Evolutionary conservation across 106 monocot genomes (phyloP), one percentile per base, ranked within the genome.

Genomic region (Acorus gramineus): DNA sequence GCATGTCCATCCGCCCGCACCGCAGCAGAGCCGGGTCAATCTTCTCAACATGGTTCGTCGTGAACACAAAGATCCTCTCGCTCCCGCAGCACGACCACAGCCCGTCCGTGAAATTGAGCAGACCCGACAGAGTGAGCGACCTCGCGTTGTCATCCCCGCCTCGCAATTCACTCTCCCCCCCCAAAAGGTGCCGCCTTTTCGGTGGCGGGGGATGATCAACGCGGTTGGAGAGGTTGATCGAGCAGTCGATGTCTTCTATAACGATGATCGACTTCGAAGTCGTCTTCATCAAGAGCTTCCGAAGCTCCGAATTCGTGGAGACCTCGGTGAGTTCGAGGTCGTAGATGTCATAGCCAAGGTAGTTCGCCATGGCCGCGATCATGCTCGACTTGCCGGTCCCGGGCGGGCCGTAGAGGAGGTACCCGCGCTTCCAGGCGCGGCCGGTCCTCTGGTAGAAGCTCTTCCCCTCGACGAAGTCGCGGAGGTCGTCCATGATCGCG

Each of bases 241-340:
- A 89, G 78, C 93, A 93, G 59, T 93, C 93, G 44, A 93, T 93
- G 69, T 93, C 93, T 52, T 93, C 93, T 49, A 93, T 93, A 14
- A 93, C 93, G 9, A 93, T 93, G 63, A 93, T 82, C 2, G 93
- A 93, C 42, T 89, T 85, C 7, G 82, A 62, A 2, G 89, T 85
- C 9, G 93, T 93, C 70, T 85, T 85, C 80, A 93, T 89, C 28
- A 93, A 79, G 42, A 89, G 81, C 70, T 89, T 89, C 14, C 93
- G 75, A 49, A 93, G 83, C 63, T 93, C 93, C 3, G 93, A 78
- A 68, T 93, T 93, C 66, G 76, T 78, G 55, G 76, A 65, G 4
- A 93, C 93, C 62, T 85, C 82, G 4, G 93, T 85, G 57, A 93
- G 89, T 74, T 93, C 93, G 1, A 93, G 78, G 60, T 93, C 93